Base-by-base conservation (phyloP, 2,329 filamentous ascomycete genomes). In the Chaetomium strumarium region DNA sequence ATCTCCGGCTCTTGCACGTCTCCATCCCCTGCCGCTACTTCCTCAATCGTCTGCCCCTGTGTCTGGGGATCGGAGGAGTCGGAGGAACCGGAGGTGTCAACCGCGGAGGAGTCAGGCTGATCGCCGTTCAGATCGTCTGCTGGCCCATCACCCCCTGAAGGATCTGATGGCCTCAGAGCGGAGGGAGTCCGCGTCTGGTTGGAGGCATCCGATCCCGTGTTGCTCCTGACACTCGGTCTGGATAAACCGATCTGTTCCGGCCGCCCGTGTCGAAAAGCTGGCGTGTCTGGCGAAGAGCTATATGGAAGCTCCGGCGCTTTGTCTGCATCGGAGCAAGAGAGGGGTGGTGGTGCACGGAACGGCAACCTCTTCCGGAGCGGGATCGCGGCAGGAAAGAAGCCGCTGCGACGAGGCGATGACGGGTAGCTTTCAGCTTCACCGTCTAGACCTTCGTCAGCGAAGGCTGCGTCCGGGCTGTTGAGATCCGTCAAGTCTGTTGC, bases 401-500 rank as follows among this genome's bases (percentile, higher is more conserved):
- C 41, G 43, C 38, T 30, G 14, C 47, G 46, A 42, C 44, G 51
- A 16, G 52, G 30, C 11, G 58, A 52, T 42, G 56, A 49, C 38
- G 58, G 43, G 46, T 44, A 20, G 3, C 10, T 16, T 11, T 56
- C 58, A 2, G 30, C 30, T 16, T 57, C 51, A 14, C 29, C 24
- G 9, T 51, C 39, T 16, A 20, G 11, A 11, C 10, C 17, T 19
- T 55, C 56, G 48, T 60, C 58, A 31, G 40, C 43, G 14, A 49
- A 40, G 36, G 46, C 39, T 33, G 31, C 17, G 36, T 58, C 56
- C 13, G 57, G 57, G 36, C 55, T 58, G 10, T 48, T 46, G 40
- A 24, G 39, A 10, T 58, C 56, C 14, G 60, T 62, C 40, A 49
- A 37, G 24, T 52, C 52, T 14, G 57, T 57, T 19, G 48, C 51